Evolutionary conservation across 805 yeast species (phyloP).

Genomic region (Yamadazyma endophytica): DNA sequence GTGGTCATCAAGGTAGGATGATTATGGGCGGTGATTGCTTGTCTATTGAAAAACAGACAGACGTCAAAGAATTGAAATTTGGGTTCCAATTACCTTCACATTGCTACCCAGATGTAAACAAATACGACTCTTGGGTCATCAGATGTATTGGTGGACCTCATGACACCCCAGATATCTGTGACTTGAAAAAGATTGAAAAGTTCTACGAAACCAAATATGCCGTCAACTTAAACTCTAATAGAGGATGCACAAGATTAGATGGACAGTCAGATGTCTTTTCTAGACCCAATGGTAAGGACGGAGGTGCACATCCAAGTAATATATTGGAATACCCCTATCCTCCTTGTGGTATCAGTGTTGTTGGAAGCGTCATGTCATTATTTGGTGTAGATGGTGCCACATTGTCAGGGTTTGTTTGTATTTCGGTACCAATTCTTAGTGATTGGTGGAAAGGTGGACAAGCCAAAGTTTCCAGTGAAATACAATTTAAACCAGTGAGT

Average conservation of each 20-base stretch:
- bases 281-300: slow-evolving; percentile 92
- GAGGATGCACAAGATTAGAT: slow-evolving; percentile 90
- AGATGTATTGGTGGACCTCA: slow-evolving; percentile 97
- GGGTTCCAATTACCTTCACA: slow-evolving; percentile 65
- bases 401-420: slow-evolving; percentile 94
- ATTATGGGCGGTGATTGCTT: slow-evolving; percentile 89
- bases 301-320: slow-evolving; percentile 95
- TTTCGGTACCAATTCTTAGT: slow-evolving; percentile 89
- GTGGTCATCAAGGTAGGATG: slow-evolving; percentile 50
- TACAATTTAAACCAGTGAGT: slow-evolving; percentile 70
- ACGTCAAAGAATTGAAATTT: slow-evolving; percentile 22
- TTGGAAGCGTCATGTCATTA: slow-evolving; percentile 97
- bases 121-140: slow-evolving; percentile 87
- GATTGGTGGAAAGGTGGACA: slow-evolving; percentile 99
- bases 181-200: slow-evolving; percentile 66
- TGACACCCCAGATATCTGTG: slow-evolving; percentile 62
- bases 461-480: slow-evolving; percentile 85
- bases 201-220: slow-evolving; percentile 62
- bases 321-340: slow-evolving; percentile 97
- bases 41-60: slow-evolving; percentile 70
- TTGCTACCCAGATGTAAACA: slow-evolving; percentile 48
- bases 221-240: slow-evolving; percentile 92
- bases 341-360: slow-evolving; percentile 91
- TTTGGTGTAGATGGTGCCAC: slow-evolving; percentile 97
- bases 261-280: slow-evolving; percentile 99